Evolutionary conservation across 129 eudicot genomes (phyloP), one percentile per base, ranked within the genome.

Genomic region (Mikania micrantha): DNA sequence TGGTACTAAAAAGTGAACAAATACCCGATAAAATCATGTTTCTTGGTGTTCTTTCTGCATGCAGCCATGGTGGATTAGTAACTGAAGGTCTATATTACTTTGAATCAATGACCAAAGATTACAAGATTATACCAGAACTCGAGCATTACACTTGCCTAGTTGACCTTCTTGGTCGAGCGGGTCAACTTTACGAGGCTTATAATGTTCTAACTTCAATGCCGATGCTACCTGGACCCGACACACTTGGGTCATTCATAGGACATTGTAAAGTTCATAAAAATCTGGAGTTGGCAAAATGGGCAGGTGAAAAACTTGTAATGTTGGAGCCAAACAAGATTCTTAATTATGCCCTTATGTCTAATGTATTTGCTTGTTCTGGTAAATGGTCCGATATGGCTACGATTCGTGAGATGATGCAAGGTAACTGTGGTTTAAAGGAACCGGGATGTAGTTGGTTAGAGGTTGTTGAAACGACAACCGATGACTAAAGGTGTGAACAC

Each of bases 361-460:
- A 84, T 47, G 17, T 59, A 39, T 82, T 74, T 48, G 90, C 90
- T 27, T 74, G 68, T 77, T 35, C 36, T 38, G 84, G 84, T 16
- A 59, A 22, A 38, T 87, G 95, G 95, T 39, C 44, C 54, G 80
- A 84, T 56, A 88, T 68, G 52, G 85, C 78, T 8, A 72, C 19
- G 58, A 48, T 78, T 72, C 84, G 88, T 6, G 76, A 82, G 73
- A 32, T 42, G 81, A 78, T 82, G 88, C 79, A 60, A 57, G 74
- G 66, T 15, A 79, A 47, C 27, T 79, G 74, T 38, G n/a, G 69
- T 59, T 40, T 54, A 15, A 88, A 88, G 78, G 67, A 67, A 21
- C 88, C 88, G 0, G 95, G 95, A 16, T 84, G 61, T 78, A 88
- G 95, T 72, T 80, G 85, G 90, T 66, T 72, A 12, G 79, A 79